Evolutionary conservation across 1,139 yeast species (phyloP).

Genomic region (Sugiyamaella pinicola): DNA sequence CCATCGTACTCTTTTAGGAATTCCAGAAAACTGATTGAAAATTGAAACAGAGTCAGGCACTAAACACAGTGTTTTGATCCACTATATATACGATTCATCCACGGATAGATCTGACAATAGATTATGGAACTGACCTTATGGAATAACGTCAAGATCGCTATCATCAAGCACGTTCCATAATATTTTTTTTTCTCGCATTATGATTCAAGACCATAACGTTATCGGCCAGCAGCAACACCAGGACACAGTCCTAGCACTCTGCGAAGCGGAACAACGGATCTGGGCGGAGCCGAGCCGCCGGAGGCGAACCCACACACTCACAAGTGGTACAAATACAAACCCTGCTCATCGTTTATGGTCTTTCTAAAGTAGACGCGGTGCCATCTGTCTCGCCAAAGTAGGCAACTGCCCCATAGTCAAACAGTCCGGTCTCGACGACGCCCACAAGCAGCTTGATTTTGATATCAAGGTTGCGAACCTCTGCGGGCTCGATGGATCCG

Average conservation of each 20-base stretch:
- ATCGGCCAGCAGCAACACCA: no score
- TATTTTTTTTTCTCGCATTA: no score
- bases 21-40: not conserved
- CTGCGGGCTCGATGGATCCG: conserved; percentile 69
- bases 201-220: not conserved
- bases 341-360: conserved; percentile 1
- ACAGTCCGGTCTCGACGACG: conserved; percentile 95
- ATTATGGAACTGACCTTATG: conserved; percentile 1
- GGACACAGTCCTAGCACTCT: not conserved
- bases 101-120: not conserved
- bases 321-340: not conserved
- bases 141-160: not conserved
- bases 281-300: conserved; percentile 11
- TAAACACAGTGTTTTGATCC: no score
- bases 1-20: conserved; percentile 4
- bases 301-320: not conserved
- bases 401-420: conserved; percentile 72
- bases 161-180: no score
- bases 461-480: conserved; percentile 54
- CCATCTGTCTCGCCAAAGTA: conserved; percentile 89
- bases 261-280: conserved; percentile 10
- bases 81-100: not conserved
- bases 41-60: not conserved
- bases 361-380: conserved; percentile 45
- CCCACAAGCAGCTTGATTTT: conserved; percentile 80